Base-by-base conservation (phyloP, 2,329 filamentous ascomycete genomes). In the Parascedosporium putredinis region DNA sequence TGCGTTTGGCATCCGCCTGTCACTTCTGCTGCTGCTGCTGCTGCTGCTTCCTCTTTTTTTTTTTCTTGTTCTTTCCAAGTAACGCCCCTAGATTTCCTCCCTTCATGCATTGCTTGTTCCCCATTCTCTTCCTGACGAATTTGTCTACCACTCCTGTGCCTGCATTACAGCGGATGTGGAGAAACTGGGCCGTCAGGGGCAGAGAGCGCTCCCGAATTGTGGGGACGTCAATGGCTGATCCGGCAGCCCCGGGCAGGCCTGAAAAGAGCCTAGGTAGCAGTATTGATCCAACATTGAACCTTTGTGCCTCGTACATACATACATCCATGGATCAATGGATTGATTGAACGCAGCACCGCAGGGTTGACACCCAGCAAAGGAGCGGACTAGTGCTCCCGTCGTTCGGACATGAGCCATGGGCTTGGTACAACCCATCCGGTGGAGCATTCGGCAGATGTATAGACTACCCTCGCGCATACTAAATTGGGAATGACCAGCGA, bases 81-180 rank as follows among this genome's bases (percentile, higher is more conserved):
- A 36, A 36, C 33, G 20, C 33, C 38, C 38, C 18, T 42, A 20
- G n/a, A n/a, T n/a, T n/a, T n/a, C n/a, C n/a, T n/a, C n/a, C n/a
- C n/a, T n/a, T n/a, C n/a, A n/a, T n/a, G n/a, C n/a, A n/a, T 42
- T 42, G 16, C 23, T 42, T 31, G 27, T 12, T 31, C 7, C 27
- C 38, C 20, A 31, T 14, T 22, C 38, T 10, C 20, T 20, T 20
- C 16, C 16, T 9, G 2, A 36, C 27, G 27, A 31, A 7, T 9
- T 36, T 5, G 38, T 20, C 23, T 42, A 16, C 38, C 38, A 42
- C 38, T 10, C 4, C 20, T 16, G 38, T 42, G 38, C 38, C 38
- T 42, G 38, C 38, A 42, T 42, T 42, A 20, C 38, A 42, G 38
- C 38, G 16, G 38, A 42, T 42, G 38, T 20, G 38, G 38, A 42